Base-by-base conservation (phyloP, 1,284 basidiomycete species). In the Apiotrichum veenhuisii region DNA sequence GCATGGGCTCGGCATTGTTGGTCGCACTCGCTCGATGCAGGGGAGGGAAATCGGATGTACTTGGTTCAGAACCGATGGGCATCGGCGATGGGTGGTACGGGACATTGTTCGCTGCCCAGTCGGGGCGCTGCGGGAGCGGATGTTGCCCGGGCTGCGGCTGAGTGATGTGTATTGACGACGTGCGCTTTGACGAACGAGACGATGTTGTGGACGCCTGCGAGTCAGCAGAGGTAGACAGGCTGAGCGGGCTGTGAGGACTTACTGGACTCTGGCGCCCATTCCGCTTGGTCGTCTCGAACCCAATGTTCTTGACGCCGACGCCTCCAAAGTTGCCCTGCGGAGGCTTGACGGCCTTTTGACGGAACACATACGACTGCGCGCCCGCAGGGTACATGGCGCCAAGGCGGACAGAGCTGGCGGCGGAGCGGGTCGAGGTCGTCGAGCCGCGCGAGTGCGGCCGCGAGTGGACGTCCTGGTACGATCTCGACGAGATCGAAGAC, bases 31-130 rank as follows among this genome's bases (percentile, higher is more conserved):
- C 57, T 3, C 63, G 59, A 9, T 59, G 52, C 27, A 74, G 46
- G 8, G 73, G 73, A 1, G 73, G 71, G 55, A 74, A 74, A 52
- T 74, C 71, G 1, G 65, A 53, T 1, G 59, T 52, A 43, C 54
- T 66, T 1, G 70, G 57, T 15, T 61, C 64, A 14, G 30, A 46
- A 11, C 36, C 40, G 3, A 54, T 51, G 12, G 63, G 61, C 45
- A 69, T 49, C 12, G 73, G 67, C 5, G 72, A 67, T 8, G 72
- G 72, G 42, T 74, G 71, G 55, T 75, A 75, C 36, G 68, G 71
- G 7, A 75, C 64, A 44, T 75, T 73, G 58, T 73, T 72, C 0
- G 72, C 71, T 15, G 73, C 68, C 73, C 73, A 75, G 52, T 75
- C 71, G 9, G 73, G 73, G 27, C 69, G 55, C 43, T 68, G 65